Base-by-base conservation (phyloP, 2,329 filamentous ascomycete species). In the Trichophyton simii region DNA sequence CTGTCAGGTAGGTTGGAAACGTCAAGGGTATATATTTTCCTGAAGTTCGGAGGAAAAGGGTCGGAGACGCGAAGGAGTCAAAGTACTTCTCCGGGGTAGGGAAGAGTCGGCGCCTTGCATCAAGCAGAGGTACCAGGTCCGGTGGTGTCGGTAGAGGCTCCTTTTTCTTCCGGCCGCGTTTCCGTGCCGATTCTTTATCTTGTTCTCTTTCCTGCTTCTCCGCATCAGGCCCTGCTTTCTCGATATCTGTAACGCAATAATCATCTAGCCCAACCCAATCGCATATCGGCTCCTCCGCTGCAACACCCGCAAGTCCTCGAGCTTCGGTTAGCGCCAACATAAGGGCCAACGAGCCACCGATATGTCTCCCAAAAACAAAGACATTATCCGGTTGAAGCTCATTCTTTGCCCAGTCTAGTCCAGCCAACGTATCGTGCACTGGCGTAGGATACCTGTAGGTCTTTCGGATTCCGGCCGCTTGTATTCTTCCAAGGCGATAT, bases 291-390 rank as follows among this genome's bases (percentile, higher is more conserved):
- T 73, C 69, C 6, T 70, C 25, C 0, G 71, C 69, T 3, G 72
- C 71, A 42, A 75, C 66, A 8, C 72, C 71, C 34, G 67, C 65
- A 20, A 76, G 63, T 8, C 65, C 68, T 57, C 67, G 66, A 0
- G 73, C 66, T 64, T 76, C 74, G 8, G 74, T 78, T 18, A 78
- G 68, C 0, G 75, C 71, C 9, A 78, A 70, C 72, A 76, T 76
- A 2, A 76, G 63, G 3, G 75, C 75, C 58, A 78, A 62, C 0
- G 74, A 76, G 18, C 75, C 76, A 25, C 74, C 74, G 28, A 75
- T 66, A 60, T 74, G 71, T 1, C 66, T 70, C 18, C 74, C 74
- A 63, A 70, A 67, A 28, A 75, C 62, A 28, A 67, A 67, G 4
- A 76, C 58, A 9, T 69, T 64, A 3, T 63, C 44, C 5, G 72